Evolutionary conservation across 2,329 filamentous ascomycete species (phyloP).

Genomic region (Furcasterigmium furcatum): DNA sequence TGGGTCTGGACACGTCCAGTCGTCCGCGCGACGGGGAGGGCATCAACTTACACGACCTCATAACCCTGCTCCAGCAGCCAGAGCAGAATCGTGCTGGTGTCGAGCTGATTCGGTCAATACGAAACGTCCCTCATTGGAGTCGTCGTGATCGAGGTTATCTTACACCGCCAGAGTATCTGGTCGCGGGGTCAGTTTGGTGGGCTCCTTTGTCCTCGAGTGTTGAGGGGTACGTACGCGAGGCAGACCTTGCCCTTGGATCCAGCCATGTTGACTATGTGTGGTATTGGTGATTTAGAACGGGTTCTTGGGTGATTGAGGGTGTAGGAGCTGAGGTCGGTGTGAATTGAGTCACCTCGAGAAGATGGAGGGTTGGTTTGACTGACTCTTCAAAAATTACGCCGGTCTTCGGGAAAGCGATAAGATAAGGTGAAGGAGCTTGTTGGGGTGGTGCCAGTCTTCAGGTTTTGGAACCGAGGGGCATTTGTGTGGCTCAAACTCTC

Average conservation of each 20-base stretch:
- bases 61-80: slow-evolving; percentile 8
- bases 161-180: slow-evolving; percentile 8
- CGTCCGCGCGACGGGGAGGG: background rate
- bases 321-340: background rate
- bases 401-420: no score
- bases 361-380: no score
- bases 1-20: background rate
- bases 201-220: background rate
- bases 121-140: background rate
- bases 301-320: background rate
- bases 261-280: slow-evolving; percentile 5
- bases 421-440: no score
- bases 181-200: background rate
- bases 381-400: no score
- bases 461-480: no score
- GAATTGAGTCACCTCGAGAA: no score
- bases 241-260: slow-evolving; percentile 7
- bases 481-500: no score
- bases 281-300: background rate
- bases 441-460: no score
- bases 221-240: slow-evolving; percentile 6
- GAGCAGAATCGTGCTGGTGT: slow-evolving; percentile 11
- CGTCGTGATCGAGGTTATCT: slow-evolving; percentile 1
- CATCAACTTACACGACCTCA: background rate
- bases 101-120: slow-evolving; percentile 1